These are phyloP conservation scores for Malassezia japonica DNA, from an alignment of 1,284 basidiomycete genomes.

Conservation along the genomic window DNA sequence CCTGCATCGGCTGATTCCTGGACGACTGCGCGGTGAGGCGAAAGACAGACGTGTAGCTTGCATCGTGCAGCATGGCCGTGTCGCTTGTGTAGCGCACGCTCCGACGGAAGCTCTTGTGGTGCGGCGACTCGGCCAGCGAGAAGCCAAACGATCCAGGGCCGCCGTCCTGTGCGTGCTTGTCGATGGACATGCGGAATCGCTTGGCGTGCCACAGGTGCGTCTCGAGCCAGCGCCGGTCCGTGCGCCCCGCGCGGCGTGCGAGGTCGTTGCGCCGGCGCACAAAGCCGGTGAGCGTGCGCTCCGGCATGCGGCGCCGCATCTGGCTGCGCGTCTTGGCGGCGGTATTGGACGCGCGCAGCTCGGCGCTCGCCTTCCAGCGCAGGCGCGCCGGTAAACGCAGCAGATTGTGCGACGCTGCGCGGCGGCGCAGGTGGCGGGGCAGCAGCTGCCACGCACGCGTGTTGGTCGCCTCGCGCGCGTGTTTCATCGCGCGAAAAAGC, in stretches of 20 bases:
- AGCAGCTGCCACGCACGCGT: conserved; percentile 46
- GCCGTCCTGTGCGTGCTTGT: conserved; percentile 26
- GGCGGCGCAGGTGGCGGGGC: conserved; percentile 33
- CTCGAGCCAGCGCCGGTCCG: conserved; percentile 37
- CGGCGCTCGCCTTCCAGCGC: conserved; percentile 33
- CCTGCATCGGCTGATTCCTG: not conserved
- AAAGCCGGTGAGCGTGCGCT: conserved; percentile 24
- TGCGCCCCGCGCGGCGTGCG: conserved; percentile 22
- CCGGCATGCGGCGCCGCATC: conserved; percentile 25
- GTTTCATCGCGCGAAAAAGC: conserved; percentile 14
- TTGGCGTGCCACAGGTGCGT: conserved; percentile 48
- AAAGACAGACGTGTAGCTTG: conserved; percentile 31
- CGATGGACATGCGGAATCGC: conserved; percentile 40
- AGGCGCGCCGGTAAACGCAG: conserved; percentile 38
- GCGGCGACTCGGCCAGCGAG: conserved; percentile 34
- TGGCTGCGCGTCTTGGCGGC: conserved; percentile 25
- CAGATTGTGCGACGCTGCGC: conserved; percentile 45
- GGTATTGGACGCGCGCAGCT: conserved; percentile 41
- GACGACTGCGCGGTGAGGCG: conserved; percentile 16
- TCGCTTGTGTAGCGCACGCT: conserved; percentile 27
- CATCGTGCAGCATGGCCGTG: conserved; percentile 31
- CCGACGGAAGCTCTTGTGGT: conserved; percentile 37
- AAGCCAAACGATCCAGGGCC: conserved; percentile 29
- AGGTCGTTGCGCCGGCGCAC: conserved; percentile 24
- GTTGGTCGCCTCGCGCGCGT: conserved; percentile 21